These are phyloP conservation scores for Bryoglossum gracile DNA, from an alignment of 495 filamentous ascomycete species.

Conservation along the genomic window DNA sequence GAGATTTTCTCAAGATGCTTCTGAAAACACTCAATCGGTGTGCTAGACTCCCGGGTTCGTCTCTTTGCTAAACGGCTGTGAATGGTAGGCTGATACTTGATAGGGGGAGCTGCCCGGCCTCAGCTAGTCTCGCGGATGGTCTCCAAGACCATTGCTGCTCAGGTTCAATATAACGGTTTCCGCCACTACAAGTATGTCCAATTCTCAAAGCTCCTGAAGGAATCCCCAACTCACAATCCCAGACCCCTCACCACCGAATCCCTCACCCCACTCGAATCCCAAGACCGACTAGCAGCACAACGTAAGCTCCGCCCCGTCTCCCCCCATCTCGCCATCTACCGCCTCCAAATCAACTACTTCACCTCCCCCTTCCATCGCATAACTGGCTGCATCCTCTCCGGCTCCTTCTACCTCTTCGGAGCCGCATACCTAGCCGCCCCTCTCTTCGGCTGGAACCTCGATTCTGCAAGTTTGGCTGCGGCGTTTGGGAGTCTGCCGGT, in stretches of 20 bases:
- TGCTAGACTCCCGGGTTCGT: too few relatives aligned
- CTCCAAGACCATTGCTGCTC: too few relatives aligned
- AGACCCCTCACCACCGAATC: conserved; percentile 40
- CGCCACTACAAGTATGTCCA: too few relatives aligned
- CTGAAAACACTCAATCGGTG: too few relatives aligned
- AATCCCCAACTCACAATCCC: too few relatives aligned
- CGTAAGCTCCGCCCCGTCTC: conserved; percentile 70
- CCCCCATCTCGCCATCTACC: conserved; percentile 83
- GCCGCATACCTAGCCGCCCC: conserved; percentile 77
- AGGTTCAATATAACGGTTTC: too few relatives aligned
- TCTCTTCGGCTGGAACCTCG: conserved; percentile 73
- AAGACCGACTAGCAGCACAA: conserved; percentile 70
- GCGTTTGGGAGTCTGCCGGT: conserved; percentile 38
- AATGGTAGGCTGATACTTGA: too few relatives aligned
- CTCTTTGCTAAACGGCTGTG: too few relatives aligned
- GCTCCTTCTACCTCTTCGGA: conserved; percentile 71
- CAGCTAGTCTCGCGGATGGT: too few relatives aligned
- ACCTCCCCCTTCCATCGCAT: conserved; percentile 67
- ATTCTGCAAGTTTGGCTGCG: conserved; percentile 67
- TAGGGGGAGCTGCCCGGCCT: too few relatives aligned
- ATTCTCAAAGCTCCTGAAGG: too few relatives aligned
- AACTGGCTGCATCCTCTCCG: conserved; percentile 64
- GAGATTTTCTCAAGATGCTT: too few relatives aligned
- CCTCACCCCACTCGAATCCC: conserved; percentile 46
- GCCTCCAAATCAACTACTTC: conserved; percentile 80